A percentile compares a stretch with the other conserved stretches of the same genome.
phyloP scores from a whole-genome alignment of 2,329 filamentous ascomycete species.

The Nemania sp. region DNA sequence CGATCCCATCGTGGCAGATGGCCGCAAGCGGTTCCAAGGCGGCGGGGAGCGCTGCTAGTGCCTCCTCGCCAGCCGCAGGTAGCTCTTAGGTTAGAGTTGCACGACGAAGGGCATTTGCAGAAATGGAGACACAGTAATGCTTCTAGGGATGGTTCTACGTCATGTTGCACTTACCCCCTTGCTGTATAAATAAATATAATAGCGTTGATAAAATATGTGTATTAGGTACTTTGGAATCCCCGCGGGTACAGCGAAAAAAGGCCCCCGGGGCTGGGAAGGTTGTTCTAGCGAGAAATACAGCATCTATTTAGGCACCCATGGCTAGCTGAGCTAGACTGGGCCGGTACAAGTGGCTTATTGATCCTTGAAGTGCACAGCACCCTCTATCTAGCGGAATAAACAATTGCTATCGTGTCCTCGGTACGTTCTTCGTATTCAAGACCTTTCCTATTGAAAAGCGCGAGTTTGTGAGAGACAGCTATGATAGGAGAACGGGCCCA shows the following conservation, averaged over 20 bases:
- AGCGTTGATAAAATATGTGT: conserved; percentile 13
- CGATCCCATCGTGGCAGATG: conserved; percentile 85
- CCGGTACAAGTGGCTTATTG: neutral
- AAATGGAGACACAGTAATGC: neutral
- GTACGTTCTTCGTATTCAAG: too few species aligned
- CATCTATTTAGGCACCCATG: neutral
- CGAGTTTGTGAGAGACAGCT: too few species aligned
- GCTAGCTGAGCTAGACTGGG: neutral
- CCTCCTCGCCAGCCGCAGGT: conserved; percentile 43
- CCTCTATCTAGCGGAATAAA: neutral
- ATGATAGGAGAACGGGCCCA: too few species aligned
- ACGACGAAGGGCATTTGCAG: neutral
- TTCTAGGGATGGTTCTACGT: neutral
- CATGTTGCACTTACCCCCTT: neutral
- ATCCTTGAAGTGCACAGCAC: neutral
- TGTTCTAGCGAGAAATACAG: conserved; percentile 2
- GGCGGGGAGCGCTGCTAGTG: conserved; percentile 27
- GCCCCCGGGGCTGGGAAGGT: neutral
- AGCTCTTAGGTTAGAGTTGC: conserved; percentile 35
- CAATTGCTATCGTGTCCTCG: neutral
- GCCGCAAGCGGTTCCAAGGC: conserved; percentile 66
- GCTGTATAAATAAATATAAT: conserved; percentile 27
- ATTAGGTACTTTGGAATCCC: conserved; percentile 1
- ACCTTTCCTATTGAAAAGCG: too few species aligned
- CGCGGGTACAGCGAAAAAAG: neutral